phyloP scores from a whole-genome alignment of 106 monocot genomes.

The Acorus calamus region DNA sequence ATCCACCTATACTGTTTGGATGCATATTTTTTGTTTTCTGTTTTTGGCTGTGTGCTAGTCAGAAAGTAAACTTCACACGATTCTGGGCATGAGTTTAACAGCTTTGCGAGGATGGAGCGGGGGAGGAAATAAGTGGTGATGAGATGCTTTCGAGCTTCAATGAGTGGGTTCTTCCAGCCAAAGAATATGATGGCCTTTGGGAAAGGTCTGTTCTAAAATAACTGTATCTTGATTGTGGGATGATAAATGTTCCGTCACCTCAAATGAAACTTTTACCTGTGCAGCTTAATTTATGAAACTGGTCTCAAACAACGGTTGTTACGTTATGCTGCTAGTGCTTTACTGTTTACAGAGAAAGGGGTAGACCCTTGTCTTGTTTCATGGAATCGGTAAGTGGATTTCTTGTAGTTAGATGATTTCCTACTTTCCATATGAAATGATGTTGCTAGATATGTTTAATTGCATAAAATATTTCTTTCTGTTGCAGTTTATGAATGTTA shows the following conservation, averaged over 20 bases:
- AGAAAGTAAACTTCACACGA: not conserved
- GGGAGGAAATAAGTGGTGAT: conserved; percentile 82
- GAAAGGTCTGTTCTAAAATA: conserved; percentile 54
- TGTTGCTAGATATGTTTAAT: too few relatives aligned
- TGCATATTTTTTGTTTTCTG: not conserved
- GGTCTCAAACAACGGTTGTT: conserved; percentile 84
- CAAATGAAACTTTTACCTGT: conserved; percentile 8
- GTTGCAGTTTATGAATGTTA: too few relatives aligned
- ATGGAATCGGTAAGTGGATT: conserved; percentile 78
- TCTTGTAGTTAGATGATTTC: not conserved
- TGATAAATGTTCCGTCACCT: conserved; percentile 1
- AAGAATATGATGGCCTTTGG: conserved; percentile 96
- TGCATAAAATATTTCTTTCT: too few relatives aligned
- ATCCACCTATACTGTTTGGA: not conserved
- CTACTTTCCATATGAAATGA: too few relatives aligned
- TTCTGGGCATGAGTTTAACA: conserved; percentile 10
- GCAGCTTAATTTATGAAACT: conserved; percentile 94
- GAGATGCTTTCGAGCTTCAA: conserved; percentile 86
- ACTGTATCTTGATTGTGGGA: not conserved
- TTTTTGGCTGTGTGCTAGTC: not conserved
- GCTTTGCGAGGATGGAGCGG: conserved; percentile 96
- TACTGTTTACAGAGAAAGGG: conserved; percentile 85
- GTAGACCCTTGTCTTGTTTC: conserved; percentile 95
- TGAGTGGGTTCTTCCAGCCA: conserved; percentile 86
- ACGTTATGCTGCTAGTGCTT: conserved; percentile 96